Percentiles rank a stretch among this genome's conserved stretches.
Conservation (phyloP, 257 asterid species). For the Asclepias syriaca region DNA sequence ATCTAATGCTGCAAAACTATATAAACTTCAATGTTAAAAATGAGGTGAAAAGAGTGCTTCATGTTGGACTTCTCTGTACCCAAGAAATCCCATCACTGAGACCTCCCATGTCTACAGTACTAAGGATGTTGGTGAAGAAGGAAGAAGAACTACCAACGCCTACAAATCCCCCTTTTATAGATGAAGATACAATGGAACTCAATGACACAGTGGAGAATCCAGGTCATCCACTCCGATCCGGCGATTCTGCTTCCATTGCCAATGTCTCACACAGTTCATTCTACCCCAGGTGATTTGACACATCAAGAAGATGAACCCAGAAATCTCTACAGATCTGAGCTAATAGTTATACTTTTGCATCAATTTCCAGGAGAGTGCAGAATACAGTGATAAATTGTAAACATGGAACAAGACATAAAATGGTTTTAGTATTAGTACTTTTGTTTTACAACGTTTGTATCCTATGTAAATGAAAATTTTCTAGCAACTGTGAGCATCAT, state of each 20-base stretch:
- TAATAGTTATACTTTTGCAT: background rate
- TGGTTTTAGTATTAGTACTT: too few relatives aligned
- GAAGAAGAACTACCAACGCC: constrained; percentile 32
- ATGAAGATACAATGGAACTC: constrained; percentile 36
- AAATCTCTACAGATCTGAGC: background rate
- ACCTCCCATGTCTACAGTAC: constrained; percentile 32
- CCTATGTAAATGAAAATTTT: background rate
- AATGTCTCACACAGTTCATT: constrained; percentile 30
- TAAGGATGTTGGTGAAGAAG: constrained; percentile 29
- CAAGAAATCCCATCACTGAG: constrained; percentile 28
- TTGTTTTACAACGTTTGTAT: background rate
- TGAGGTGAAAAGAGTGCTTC: constrained; percentile 31
- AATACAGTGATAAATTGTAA: background rate
- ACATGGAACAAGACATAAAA: background rate
- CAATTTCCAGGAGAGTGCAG: background rate
- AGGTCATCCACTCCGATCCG: background rate
- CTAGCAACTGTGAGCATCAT: background rate
- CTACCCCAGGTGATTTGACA: constrained; percentile 27
- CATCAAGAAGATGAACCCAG: background rate
- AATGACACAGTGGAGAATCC: constrained; percentile 22
- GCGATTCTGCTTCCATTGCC: constrained; percentile 24
- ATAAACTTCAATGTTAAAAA: constrained; percentile 9
- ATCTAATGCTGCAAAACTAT: constrained; percentile 32
- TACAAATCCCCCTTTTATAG: constrained; percentile 33
- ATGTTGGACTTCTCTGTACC: constrained; percentile 34